phyloP scores from a whole-genome alignment of 441 rosid species.

The Hura crepitans region DNA sequence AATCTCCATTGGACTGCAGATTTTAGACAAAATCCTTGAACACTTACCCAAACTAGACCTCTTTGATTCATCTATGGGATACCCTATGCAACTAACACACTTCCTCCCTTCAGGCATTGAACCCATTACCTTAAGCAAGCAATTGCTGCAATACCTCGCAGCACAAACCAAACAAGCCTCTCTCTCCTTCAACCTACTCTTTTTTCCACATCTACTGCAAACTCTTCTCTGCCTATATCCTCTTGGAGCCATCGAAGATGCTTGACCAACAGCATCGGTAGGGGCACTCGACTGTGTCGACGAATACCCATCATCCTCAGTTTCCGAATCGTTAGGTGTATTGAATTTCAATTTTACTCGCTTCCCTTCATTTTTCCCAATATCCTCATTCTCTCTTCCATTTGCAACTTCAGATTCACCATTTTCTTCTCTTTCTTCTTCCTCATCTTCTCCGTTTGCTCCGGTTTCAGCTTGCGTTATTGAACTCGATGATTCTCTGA shows the following conservation, averaged over 20 bases:
- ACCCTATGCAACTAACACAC: constrained; percentile 48
- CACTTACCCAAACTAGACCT: constrained; percentile 42
- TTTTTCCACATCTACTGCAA: constrained; percentile 45
- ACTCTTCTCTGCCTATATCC: constrained; percentile 28
- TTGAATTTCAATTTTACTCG: constrained; percentile 36
- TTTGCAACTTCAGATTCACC: not conserved
- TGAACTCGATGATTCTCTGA: constrained; percentile 1
- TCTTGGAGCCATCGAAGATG: not conserved
- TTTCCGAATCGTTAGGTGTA: constrained; percentile 30
- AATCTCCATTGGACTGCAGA: constrained; percentile 46
- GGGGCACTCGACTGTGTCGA: constrained; percentile 14
- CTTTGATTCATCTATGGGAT: constrained; percentile 43
- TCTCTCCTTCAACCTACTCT: constrained; percentile 39
- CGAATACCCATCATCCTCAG: constrained; percentile 23
- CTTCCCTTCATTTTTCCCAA: constrained; percentile 15
- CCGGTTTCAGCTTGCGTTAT: not conserved
- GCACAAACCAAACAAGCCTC: constrained; percentile 52
- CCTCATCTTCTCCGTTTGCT: not conserved
- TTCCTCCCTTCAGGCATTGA: constrained; percentile 70
- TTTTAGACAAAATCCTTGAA: constrained; percentile 38
- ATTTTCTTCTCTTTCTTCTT: not conserved
- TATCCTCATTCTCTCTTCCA: not conserved
- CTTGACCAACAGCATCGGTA: not conserved
- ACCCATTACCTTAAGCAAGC: constrained; percentile 56
- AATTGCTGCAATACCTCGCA: constrained; percentile 45